phyloP scores from a whole-genome alignment of 1,284 basidiomycete genomes.

The Earliella scabrosa region DNA sequence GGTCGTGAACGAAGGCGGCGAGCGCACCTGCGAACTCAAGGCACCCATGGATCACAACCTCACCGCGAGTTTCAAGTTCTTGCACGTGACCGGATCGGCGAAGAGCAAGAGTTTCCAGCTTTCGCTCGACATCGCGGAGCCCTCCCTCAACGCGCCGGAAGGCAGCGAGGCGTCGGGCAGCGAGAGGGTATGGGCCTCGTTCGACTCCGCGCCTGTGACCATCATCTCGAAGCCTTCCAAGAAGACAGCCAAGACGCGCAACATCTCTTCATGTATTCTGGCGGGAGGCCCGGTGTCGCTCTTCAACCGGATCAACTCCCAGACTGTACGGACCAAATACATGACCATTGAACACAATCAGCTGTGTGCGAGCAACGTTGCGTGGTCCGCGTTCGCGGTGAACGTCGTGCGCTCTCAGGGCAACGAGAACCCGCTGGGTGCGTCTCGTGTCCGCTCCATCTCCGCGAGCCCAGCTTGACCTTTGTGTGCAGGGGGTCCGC shows the following conservation, averaged over 20 bases:
- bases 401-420: slow-evolving; percentile 72
- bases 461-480: slow-evolving; percentile 30
- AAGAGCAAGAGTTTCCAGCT: slow-evolving; percentile 91
- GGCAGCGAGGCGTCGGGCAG: slow-evolving; percentile 48
- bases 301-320: slow-evolving; percentile 96
- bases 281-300: slow-evolving; percentile 91
- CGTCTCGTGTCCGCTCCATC: slow-evolving; percentile 55
- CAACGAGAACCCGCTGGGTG: slow-evolving; percentile 62
- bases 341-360: slow-evolving; percentile 89
- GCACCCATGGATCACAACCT: slow-evolving; percentile 80
- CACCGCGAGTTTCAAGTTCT: slow-evolving; percentile 87
- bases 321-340: slow-evolving; percentile 96
- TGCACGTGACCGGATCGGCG: slow-evolving; percentile 87
- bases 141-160: slow-evolving; percentile 56
- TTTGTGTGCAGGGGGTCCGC: slow-evolving; percentile 55
- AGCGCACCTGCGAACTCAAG: slow-evolving; percentile 82
- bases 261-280: slow-evolving; percentile 90
- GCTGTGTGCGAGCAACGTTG: slow-evolving; percentile 83
- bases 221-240: slow-evolving; percentile 98
- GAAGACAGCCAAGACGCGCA: slow-evolving; percentile 95
- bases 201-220: slow-evolving; percentile 89
- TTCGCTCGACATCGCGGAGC: slow-evolving; percentile 81
- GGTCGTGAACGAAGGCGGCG: slow-evolving; percentile 83
- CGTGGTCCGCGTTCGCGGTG: slow-evolving; percentile 95
- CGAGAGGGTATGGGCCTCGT: slow-evolving; percentile 86